These are phyloP conservation scores for Fusarium sp. DNA, from an alignment of 2,329 filamentous ascomycete genomes.

Conservation along the genomic window DNA sequence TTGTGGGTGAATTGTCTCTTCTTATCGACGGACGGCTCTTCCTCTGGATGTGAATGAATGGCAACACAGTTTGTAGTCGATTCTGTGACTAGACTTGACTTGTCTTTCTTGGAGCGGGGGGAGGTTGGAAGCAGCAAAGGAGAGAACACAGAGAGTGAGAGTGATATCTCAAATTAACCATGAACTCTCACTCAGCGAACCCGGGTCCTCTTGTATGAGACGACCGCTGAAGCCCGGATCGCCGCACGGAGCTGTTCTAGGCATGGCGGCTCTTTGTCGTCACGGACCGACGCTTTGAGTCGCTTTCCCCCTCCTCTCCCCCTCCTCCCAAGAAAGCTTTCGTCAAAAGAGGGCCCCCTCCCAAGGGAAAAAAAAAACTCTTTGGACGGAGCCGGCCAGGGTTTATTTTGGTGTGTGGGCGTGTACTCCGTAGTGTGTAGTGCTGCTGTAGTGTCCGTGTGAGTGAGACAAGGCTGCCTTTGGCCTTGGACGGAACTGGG, in stretches of 20 bases:
- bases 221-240: slow-evolving; percentile 29
- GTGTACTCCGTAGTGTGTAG: background rate
- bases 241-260: slow-evolving; percentile 37
- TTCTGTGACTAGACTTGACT: slow-evolving; percentile 4
- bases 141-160: background rate
- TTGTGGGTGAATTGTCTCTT: slow-evolving; percentile 28
- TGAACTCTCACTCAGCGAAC: slow-evolving; percentile 1
- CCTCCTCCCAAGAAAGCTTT: background rate
- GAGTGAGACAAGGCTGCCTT: slow-evolving; percentile 32
- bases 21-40: slow-evolving; percentile 23
- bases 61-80: slow-evolving; percentile 19
- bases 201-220: slow-evolving; percentile 38
- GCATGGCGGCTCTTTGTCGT: slow-evolving; percentile 38
- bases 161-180: slow-evolving; percentile 27
- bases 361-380: slow-evolving; percentile 4
- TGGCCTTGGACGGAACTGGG: slow-evolving; percentile 32
- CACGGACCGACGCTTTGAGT: slow-evolving; percentile 28
- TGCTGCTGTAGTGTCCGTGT: slow-evolving; percentile 11
- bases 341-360: slow-evolving; percentile 3
- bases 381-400: slow-evolving; percentile 40
- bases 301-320: slow-evolving; percentile 1
- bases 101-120: background rate
- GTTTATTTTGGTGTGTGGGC: slow-evolving; percentile 34
- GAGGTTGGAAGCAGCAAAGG: slow-evolving; percentile 1
- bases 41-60: slow-evolving; percentile 22